Percentiles rank a stretch among this genome's conserved stretches.
phyloP scores from a whole-genome alignment of 495 filamentous ascomycete genomes.

The Corynascus novoguineensis region DNA sequence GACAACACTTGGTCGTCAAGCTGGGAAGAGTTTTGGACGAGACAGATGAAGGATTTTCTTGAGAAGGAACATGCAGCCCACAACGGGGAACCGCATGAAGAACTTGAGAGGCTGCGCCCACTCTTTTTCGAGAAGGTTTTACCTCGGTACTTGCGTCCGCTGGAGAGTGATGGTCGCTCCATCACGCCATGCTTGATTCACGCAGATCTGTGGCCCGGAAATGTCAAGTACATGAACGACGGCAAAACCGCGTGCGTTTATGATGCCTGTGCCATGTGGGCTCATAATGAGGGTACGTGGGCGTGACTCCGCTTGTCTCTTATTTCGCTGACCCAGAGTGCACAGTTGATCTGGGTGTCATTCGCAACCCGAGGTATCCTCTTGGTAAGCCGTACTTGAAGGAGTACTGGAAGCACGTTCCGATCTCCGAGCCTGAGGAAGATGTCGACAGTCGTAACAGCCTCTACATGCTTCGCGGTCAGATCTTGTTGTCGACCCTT shows the following conservation, averaged over 20 bases:
- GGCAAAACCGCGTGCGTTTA: slow-evolving; percentile 37
- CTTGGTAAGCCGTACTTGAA: slow-evolving; percentile 21
- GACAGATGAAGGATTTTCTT: slow-evolving; percentile 22
- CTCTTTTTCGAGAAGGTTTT: slow-evolving; percentile 34
- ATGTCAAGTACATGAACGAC: slow-evolving; percentile 33
- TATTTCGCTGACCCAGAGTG: not conserved
- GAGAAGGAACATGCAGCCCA: slow-evolving; percentile 16
- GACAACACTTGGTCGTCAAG: slow-evolving; percentile 37
- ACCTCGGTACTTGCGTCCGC: slow-evolving; percentile 32
- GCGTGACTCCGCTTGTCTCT: not conserved
- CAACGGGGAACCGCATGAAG: slow-evolving; percentile 12
- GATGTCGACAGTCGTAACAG: slow-evolving; percentile 30
- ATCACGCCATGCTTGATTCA: slow-evolving; percentile 43
- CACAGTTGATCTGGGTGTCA: slow-evolving; percentile 36
- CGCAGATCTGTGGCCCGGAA: slow-evolving; percentile 44
- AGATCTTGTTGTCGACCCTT: slow-evolving; percentile 16
- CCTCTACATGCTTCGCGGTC: slow-evolving; percentile 26
- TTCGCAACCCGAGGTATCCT: slow-evolving; percentile 25
- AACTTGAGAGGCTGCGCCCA: slow-evolving; percentile 14
- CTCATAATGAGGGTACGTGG: slow-evolving; percentile 42
- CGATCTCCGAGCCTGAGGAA: slow-evolving; percentile 26
- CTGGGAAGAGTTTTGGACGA: slow-evolving; percentile 42
- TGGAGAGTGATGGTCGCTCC: slow-evolving; percentile 37
- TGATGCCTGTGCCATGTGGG: slow-evolving; percentile 44
- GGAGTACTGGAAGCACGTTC: slow-evolving; percentile 23